Percentiles rank a stretch among this genome's conserved stretches.
Conservation (phyloP, 108 stramenopile genomes). For the Pseudonitzschia multistriata region DNA sequence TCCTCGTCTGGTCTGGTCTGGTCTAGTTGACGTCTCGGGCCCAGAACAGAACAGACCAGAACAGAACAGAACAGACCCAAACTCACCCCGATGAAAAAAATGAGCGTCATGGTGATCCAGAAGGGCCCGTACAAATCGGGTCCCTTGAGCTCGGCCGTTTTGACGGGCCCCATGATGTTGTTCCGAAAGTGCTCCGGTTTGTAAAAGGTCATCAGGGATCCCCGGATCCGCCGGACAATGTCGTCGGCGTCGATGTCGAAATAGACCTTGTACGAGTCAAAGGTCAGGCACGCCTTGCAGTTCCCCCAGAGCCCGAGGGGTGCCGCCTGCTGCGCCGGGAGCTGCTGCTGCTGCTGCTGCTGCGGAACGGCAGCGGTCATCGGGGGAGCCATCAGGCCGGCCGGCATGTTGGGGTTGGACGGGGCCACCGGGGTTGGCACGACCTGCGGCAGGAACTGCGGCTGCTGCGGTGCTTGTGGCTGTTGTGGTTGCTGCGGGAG, state of each 20-base stretch:
- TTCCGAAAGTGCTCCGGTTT: conserved; percentile 72
- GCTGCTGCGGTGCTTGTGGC: not conserved
- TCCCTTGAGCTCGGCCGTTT: conserved; percentile 46
- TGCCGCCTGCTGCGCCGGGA: conserved; percentile 12
- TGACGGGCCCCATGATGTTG: conserved; percentile 47
- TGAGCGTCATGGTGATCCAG: conserved; percentile 81
- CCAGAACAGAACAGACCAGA: too few relatives aligned
- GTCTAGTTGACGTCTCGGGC: too few relatives aligned
- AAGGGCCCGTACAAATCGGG: conserved; percentile 86
- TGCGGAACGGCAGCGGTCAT: too few relatives aligned
- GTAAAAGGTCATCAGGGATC: conserved; percentile 46
- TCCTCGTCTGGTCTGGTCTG: too few relatives aligned
- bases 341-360: conserved; percentile 1
- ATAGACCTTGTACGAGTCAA: conserved; percentile 45
- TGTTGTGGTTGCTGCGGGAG: conserved; percentile 11
- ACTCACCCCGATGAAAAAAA: conserved; percentile 75
- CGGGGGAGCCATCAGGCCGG: conserved; percentile 20
- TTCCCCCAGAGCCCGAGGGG: conserved; percentile 26
- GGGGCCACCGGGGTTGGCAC: not conserved
- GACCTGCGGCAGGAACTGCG: not conserved
- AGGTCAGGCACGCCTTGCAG: conserved; percentile 30
- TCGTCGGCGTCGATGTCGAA: conserved; percentile 59
- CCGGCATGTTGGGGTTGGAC: conserved; percentile 11
- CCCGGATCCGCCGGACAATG: conserved; percentile 39
- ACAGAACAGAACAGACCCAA: too few relatives aligned